Evolutionary conservation across 352 stramenopile genomes (phyloP), one percentile per base, ranked within the genome.

Genomic region (Globisporangium uncinulatum): DNA sequence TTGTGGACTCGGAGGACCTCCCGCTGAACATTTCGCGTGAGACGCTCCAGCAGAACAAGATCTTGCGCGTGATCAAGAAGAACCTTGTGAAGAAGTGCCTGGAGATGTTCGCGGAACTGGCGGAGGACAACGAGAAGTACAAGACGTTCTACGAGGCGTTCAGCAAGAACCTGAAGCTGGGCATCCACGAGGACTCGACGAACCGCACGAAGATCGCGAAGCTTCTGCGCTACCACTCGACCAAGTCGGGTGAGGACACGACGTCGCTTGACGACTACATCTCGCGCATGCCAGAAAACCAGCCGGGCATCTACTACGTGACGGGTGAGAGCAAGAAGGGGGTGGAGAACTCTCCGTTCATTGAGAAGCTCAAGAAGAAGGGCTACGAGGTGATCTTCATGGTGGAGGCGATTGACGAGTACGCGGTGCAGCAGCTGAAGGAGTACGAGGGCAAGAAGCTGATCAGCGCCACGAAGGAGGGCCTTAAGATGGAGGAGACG

Each of bases 351-450:
- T 99, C 95, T 44, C 97, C 97, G 34, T 99, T 99, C 93, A 96
- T 99, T 70, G 97, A 99, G 87, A 98, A 98, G 80, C 87, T 99
- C 37, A 99, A 99, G 90, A 99, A 99, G 91, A 99, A 99, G 95
- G 97, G 96, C 61, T 98, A 99, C 66, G 97, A 99, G 81, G 96
- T 99, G 39, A 69, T 99, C 17, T 99, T 95, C 94, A 99, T 99
- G 92, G 82, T 98, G 34, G 97, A 99, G 69, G 97, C 97, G 57
- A 99, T 99, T 70, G 97, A 99, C 74, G 97, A 99, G 79, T 99
- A 99, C 76, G 95, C 91, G 49, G 95, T 99, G 36, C 96, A 99
- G 81, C 97, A 99, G 83, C 83, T 99, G 48, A 99, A 99, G 93
- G 97, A 99, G 79, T 99, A 98, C 76, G 97, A 99, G 66, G 97